Base-by-base conservation (phyloP, 768 basidiomycete genomes). In the Leccinum pellstonianum region DNA sequence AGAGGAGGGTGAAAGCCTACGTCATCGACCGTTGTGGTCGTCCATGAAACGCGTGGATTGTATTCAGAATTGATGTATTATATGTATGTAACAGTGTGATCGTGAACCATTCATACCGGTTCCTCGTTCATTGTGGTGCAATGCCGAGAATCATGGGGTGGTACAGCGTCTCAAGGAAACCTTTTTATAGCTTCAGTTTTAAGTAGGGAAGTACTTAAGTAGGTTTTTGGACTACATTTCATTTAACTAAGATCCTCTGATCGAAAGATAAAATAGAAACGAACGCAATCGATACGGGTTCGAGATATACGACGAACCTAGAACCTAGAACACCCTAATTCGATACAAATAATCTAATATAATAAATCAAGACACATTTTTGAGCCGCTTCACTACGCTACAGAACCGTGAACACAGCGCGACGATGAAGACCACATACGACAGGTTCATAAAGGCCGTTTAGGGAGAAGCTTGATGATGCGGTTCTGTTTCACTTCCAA, bases 1-100 rank as follows among this genome's bases (percentile, higher is more conserved):
- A 97, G 77, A 88, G 83, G 69, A 81, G 84, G 60, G 93, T 87
- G 23, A 84, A 82, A 63, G 80, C 83, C 59, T 91, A 95, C 77
- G 86, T 97, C 49, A 78, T 87, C 56, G 83, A 88, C 60, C 79
- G 76, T 27, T 93, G 91, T 71, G 91, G 91, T 10, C 66, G 51
- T 38, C 69, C 70, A 4, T 70, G 56, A 71, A 56, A 21, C 27
- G 31, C n/a, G 6, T 8, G 21, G 11, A 35, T 35, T 0, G 23
- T n/a, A 29, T 52, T 27, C 5, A 17, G 14, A 29, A 52, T 47
- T 23, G 33, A 33, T 17, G 5, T 38, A 31, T 19, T 11, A 1
- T 51, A 57, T 55, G 19, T 51, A 57, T 55, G 19, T 51, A 37
- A 14, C 25, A n/a, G 31, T 64, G 43, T 49, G 11, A 49, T 46